Percentiles rank a stretch among this genome's conserved stretches.
phyloP scores from a whole-genome alignment of 345 rosid genomes.

The Brassica juncea region DNA sequence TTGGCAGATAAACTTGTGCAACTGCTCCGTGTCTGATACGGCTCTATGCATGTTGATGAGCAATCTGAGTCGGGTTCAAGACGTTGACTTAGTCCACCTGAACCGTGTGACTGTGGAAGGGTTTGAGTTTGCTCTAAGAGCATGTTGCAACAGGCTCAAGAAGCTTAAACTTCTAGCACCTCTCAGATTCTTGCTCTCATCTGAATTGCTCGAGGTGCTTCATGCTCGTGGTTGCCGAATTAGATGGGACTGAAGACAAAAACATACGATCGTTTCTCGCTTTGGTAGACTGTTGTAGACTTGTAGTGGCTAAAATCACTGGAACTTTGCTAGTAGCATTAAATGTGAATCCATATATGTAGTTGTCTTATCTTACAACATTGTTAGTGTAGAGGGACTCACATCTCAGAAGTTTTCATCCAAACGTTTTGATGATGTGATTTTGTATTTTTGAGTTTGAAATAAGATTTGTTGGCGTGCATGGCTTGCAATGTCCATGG shows the following conservation, averaged over 20 bases:
- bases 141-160: conserved; percentile 65
- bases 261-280: neutral
- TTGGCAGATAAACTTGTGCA: conserved; percentile 83
- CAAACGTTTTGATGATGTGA: neutral
- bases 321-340: neutral
- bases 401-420: neutral
- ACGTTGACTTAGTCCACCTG: conserved; percentile 78
- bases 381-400: neutral
- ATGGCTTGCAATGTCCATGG: neutral
- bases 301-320: neutral
- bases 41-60: conserved; percentile 76
- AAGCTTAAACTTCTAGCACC: conserved; percentile 77
- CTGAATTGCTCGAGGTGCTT: conserved; percentile 63
- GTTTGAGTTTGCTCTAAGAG: conserved; percentile 71
- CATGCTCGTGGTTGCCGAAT: conserved; percentile 73
- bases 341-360: neutral
- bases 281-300: neutral
- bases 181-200: conserved; percentile 68
- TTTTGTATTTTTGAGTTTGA: neutral
- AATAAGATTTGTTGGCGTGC: neutral
- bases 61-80: conserved; percentile 77
- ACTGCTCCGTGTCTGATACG: conserved; percentile 48
- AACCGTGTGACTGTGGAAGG: conserved; percentile 70
- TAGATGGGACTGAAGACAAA: conserved; percentile 68
- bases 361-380: neutral